Base-by-base conservation (phyloP, 1,139 yeast genomes). In the Geotrichum phurueaensis region DNA sequence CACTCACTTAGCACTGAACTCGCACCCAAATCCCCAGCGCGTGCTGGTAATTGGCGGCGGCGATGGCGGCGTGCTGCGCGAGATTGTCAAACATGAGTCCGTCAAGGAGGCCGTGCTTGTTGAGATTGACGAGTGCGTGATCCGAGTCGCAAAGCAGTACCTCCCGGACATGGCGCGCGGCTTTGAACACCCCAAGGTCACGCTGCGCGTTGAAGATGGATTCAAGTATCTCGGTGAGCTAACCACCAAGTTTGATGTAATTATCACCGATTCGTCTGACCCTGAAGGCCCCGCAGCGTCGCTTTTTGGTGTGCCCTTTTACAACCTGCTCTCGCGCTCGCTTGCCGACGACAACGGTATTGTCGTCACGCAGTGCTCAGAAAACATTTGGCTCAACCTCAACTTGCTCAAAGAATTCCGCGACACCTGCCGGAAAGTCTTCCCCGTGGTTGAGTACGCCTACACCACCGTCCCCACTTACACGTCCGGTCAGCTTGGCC, bases 241-340 rank as follows among this genome's bases (percentile, higher is more conserved):
- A 77, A 84, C 83, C 70, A 81, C 82, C 71, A 53, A 45, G 20
- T 91, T 88, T 70, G 97, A 91, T 74, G 96, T 90, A 51, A 90
- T 91, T 72, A 86, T 91, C 74, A 89, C 97, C 56, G 97, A 91
- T 74, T 89, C 97, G 18, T 89, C 96, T 48, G 97, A 91, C 74
- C 97, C 97, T 56, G 97, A 91, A 75, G 97, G 97, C 61, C 97
- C 97, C 49, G 97, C 97, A 57, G 96, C 86, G 73, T 81, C 87
- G 33, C 81, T 91, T 64, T 91, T 91, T 83, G 92, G 89, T 76
- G 84, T 86, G 72, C 89, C 89, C 43, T 91, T 90, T 80, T 91
- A 90, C 75, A 81, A 86, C 75, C 81, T 91, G 69, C 81, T 91
- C 76, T 79, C 80, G 71, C 84, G 83, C 66, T 96, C 97, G 27